Base-by-base conservation (phyloP, 2,329 filamentous ascomycete species). In the Magnaporthiopsis rhizophila region DNA sequence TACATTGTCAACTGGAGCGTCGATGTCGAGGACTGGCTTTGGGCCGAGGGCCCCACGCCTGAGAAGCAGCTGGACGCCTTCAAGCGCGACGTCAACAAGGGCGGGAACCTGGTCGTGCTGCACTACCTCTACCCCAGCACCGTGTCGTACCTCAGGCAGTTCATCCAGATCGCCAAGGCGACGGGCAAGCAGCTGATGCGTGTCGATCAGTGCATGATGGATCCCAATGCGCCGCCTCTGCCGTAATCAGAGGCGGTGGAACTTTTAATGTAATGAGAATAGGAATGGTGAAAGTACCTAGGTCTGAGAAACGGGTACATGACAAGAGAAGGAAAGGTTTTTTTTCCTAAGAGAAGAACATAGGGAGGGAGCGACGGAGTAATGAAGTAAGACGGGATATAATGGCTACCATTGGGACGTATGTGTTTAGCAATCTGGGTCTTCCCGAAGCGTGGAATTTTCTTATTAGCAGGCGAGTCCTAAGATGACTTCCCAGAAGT, bases 11-110 rank as follows among this genome's bases (percentile, higher is more conserved):
- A 85, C 72, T 90, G 87, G 88, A 86, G 81, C 69, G 84, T 90
- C 59, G 87, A 90, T 69, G 84, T 89, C 38, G 85, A 90, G 76
- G 88, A 90, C 72, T 90, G 86, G 86, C 70, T 88, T 30, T 90
- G 86, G 86, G 87, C 85, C 1, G 75, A 81, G 71, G 82, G 79
- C 0, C 70, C 75, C 58, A 89, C 86, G 3, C 87, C 87, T 0
- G 83, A 89, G 76, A 86, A 86, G 70, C 88, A 90, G 74, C 75
- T 89, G 18, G 83, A 84, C 3, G 85, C 86, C 15, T 90, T 90
- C 75, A 80, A 84, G 71, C 79, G 83, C 3, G 86, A 88, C 71
- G 80, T 90, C 3, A 77, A 78, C 30, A 84, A 81, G 69, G 87
- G 87, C 1, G 87, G 87, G 1, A 80, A 80, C 68, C 75, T 90